A percentile compares a stretch with the other conserved stretches of the same genome.
These are phyloP conservation scores for Diospyros kaki DNA, from an alignment of 148 eudicot genomes.

Conservation along the genomic window DNA sequence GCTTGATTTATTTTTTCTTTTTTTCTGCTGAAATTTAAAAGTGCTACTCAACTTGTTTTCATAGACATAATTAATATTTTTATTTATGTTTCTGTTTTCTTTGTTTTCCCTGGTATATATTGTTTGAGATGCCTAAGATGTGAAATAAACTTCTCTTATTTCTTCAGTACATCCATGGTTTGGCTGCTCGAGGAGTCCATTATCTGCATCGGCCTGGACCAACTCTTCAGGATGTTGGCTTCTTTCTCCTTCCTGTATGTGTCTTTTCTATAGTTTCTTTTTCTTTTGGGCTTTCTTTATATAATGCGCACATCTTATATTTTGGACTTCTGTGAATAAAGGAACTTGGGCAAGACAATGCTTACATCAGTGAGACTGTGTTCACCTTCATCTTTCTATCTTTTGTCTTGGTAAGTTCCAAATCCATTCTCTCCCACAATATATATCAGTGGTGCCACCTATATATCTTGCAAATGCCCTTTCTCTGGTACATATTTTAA, in stretches of 20 bases:
- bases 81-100: constrained; percentile 6
- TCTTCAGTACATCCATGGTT: constrained; percentile 86
- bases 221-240: constrained; percentile 85
- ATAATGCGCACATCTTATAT: neutral
- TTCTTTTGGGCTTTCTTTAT: neutral
- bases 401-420: constrained; percentile 62
- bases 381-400: constrained; percentile 73
- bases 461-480: too few species aligned
- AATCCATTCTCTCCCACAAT: neutral
- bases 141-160: neutral
- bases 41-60: neutral
- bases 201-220: constrained; percentile 95
- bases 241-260: constrained; percentile 85
- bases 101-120: neutral
- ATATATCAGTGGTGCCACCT: too few species aligned
- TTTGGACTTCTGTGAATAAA: constrained; percentile 17
- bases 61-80: neutral
- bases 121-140: neutral
- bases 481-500: neutral
- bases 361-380: constrained; percentile 83
- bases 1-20: neutral
- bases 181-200: constrained; percentile 98
- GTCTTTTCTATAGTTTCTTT: neutral
- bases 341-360: constrained; percentile 91
- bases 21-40: neutral